phyloP scores from a whole-genome alignment of 805 yeast genomes.

The Starmerella lactis-condensi region DNA sequence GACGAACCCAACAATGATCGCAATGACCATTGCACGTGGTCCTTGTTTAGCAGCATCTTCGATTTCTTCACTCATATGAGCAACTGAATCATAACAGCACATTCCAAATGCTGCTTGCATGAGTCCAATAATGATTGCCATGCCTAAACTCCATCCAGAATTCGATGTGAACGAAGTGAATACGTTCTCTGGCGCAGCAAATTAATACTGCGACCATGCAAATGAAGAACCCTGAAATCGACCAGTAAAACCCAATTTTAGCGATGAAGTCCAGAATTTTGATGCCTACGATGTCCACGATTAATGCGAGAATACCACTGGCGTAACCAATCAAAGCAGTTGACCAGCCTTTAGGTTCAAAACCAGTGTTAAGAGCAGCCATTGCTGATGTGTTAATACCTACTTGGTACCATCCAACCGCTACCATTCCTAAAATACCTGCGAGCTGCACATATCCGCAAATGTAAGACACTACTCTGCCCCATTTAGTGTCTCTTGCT shows the following conservation, averaged over 20 bases:
- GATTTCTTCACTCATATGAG: conserved; percentile 54
- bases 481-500: conserved; percentile 20
- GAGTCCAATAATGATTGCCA: conserved; percentile 52
- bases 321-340: conserved; percentile 18
- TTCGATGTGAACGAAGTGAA: conserved; percentile 35
- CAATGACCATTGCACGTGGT: conserved; percentile 43
- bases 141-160: conserved; percentile 46
- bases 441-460: conserved; percentile 49
- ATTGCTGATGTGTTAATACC: conserved; percentile 37
- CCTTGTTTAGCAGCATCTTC: conserved; percentile 38
- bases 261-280: conserved; percentile 33
- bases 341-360: conserved; percentile 19
- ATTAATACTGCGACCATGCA: conserved; percentile 38
- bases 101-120: conserved; percentile 56
- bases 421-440: conserved; percentile 43
- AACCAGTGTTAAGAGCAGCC: conserved; percentile 25
- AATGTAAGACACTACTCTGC: conserved; percentile 34
- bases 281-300: conserved; percentile 14
- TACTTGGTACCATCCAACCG: conserved; percentile 38
- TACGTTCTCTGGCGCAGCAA: too few relatives aligned
- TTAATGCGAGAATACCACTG: conserved; percentile 12
- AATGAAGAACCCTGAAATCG: conserved; percentile 34
- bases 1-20: conserved; percentile 47
- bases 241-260: conserved; percentile 32
- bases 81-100: conserved; percentile 50